Evolutionary conservation across 768 basidiomycete species (phyloP), one percentile per base, ranked within the genome.

Genomic region (Mycena polygramma): DNA sequence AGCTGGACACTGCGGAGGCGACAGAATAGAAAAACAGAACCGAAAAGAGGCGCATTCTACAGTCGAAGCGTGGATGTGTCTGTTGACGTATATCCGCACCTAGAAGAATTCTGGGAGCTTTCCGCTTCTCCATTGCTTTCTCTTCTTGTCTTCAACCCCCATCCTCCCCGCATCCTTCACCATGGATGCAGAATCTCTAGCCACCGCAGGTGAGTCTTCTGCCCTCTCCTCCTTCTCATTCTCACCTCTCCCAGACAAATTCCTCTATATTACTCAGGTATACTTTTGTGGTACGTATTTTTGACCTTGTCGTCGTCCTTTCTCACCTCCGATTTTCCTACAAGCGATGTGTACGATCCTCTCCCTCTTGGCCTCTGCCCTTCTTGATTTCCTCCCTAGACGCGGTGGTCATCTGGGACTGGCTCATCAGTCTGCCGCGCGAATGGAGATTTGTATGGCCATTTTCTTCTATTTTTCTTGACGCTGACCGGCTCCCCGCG

Each of bases 361-460:
- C 63, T 53, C 52, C 37, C 17, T 53, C 53, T 48, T 46, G 20
- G 20, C 30, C 57, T 37, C 54, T 19, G n/a, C 49, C 48, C 36
- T 54, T 37, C 22, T 39, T 60, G 53, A 63, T 43, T 39, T 39
- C 35, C 52, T 19, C 57, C 57, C 61, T 77, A 94, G 93, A 94
- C 80, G 91, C 93, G 66, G 90, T 94, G 58, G 90, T 93, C 69
- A 80, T 94, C 61, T 94, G 93, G 93, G 93, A 94, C 83, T 94
- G 93, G 93, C 83, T 92, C 77, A 90, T 92, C 76, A 91, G 91
- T 78, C 79, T 94, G 68, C 89, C 91, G 49, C 85, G 92, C 81
- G 93, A 94, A 80, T 94, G 89, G 83, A 87, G 88, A 76, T 94
- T 92, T 81, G 93, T 94, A 80, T 75, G 84, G 71, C 53, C 63